Conservation (phyloP, 257 asterid species). For the Phtheirospermum japonicum region DNA sequence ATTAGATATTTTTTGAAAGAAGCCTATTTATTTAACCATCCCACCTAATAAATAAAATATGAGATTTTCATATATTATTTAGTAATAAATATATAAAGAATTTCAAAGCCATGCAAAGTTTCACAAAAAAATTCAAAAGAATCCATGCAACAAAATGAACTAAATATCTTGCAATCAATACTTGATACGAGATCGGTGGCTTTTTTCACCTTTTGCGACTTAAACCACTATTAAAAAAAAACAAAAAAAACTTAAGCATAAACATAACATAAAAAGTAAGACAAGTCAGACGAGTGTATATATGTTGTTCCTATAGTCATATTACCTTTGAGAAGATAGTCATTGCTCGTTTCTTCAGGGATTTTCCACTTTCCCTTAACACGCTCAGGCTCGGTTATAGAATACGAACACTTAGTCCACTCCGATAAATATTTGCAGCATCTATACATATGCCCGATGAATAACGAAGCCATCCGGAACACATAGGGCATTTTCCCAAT, state of each 20-base stretch:
- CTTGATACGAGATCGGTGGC: too few species aligned
- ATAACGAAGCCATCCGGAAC: constrained; percentile 76
- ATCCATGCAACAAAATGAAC: too few species aligned
- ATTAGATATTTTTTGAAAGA: too few species aligned
- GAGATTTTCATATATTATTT: too few species aligned
- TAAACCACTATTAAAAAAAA: too few species aligned
- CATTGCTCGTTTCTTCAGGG: constrained; percentile 68
- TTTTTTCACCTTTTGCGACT: constrained; percentile 77
- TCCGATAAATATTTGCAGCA: constrained; percentile 81
- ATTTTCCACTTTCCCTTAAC: constrained; percentile 85
- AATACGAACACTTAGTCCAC: constrained; percentile 87
- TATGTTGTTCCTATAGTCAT: constrained; percentile 23
- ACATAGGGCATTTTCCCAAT: constrained; percentile 70
- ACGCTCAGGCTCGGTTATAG: constrained; percentile 70
- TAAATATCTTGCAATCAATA: too few species aligned
- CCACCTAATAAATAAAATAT: too few species aligned
- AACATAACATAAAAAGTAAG: not conserved
- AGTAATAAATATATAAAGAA: too few species aligned
- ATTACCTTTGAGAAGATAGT: constrained; percentile 76
- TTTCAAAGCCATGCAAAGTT: too few species aligned
- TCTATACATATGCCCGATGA: constrained; percentile 74
- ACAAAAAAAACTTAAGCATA: too few species aligned
- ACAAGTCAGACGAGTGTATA: not conserved
- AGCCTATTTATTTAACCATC: too few species aligned
- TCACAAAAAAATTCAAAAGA: too few species aligned